phyloP scores from a whole-genome alignment of 306 rosid genomes.

The Chamaecrista fasciculata region DNA sequence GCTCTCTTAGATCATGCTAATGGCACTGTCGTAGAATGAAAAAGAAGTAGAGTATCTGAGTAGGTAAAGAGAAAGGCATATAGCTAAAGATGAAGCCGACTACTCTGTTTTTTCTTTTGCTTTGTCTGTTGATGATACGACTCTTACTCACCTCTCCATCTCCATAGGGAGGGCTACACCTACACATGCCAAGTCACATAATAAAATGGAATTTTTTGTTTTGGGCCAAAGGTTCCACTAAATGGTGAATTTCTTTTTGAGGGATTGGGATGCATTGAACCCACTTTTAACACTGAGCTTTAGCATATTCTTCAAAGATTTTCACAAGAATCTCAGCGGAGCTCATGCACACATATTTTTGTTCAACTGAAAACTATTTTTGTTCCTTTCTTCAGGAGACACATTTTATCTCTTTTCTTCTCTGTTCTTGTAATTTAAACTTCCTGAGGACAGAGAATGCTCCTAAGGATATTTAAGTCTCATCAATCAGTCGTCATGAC shows the following conservation, averaged over 20 bases:
- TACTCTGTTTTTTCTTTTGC: slow-evolving; percentile 36
- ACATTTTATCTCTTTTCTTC: slow-evolving; percentile 35
- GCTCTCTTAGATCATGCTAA: slow-evolving; percentile 20
- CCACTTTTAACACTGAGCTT: neutral
- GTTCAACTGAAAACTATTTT: slow-evolving; percentile 32
- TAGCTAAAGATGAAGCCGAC: slow-evolving; percentile 51
- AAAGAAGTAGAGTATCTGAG: slow-evolving; percentile 27
- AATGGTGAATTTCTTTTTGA: slow-evolving; percentile 7
- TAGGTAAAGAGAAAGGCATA: slow-evolving; percentile 37
- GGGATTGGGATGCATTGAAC: slow-evolving; percentile 18
- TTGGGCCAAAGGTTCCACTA: slow-evolving; percentile 13
- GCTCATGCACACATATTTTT: slow-evolving; percentile 39
- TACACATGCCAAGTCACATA: slow-evolving; percentile 25
- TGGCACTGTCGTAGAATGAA: slow-evolving; percentile 31
- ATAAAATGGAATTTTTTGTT: slow-evolving; percentile 25
- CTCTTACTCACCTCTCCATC: slow-evolving; percentile 17
- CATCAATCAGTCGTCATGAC: slow-evolving; percentile 44
- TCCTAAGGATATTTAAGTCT: slow-evolving; percentile 40
- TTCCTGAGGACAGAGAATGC: slow-evolving; percentile 45
- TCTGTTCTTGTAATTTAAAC: slow-evolving; percentile 33
- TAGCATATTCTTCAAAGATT: slow-evolving; percentile 27
- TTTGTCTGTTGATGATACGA: slow-evolving; percentile 34
- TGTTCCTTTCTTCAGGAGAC: slow-evolving; percentile 32
- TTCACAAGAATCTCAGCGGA: slow-evolving; percentile 24
- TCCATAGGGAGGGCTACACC: slow-evolving; percentile 20